These are phyloP conservation scores for Leucaena leucocephala DNA, from an alignment of 306 rosid genomes.

Conservation along the genomic window DNA sequence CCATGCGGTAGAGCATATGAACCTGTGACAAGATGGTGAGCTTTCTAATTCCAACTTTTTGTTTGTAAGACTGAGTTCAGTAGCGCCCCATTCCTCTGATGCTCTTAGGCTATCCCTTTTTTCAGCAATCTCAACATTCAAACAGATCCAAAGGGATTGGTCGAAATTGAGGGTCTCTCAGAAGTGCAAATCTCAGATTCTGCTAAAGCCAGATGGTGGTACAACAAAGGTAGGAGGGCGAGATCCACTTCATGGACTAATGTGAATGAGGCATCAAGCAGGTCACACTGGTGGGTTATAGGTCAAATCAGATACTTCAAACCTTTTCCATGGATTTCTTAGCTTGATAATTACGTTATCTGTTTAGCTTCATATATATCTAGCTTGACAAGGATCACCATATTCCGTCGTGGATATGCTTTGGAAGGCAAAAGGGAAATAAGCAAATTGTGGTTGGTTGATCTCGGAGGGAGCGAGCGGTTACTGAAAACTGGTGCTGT, in stretches of 20 bases:
- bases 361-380: constrained; percentile 91
- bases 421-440: constrained; percentile 55
- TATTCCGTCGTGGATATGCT: constrained; percentile 67
- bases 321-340: constrained; percentile 58
- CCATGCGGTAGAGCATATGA: constrained; percentile 54
- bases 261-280: constrained; percentile 93
- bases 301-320: constrained; percentile 44
- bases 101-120: constrained; percentile 34
- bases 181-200: constrained; percentile 74
- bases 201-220: constrained; percentile 91
- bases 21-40: constrained; percentile 66
- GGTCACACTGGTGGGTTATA: constrained; percentile 95
- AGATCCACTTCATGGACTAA: constrained; percentile 94
- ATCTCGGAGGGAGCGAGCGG: constrained; percentile 97
- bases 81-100: not conserved
- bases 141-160: constrained; percentile 81
- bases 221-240: constrained; percentile 73
- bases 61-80: constrained; percentile 1
- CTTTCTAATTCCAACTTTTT: not conserved
- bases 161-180: constrained; percentile 91
- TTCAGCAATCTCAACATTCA: constrained; percentile 92
- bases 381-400: constrained; percentile 94
- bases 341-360: constrained; percentile 84
- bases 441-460: constrained; percentile 97
- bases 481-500: constrained; percentile 89